Conservation (phyloP, 345 rosid genomes). For the Pelargonium nanum region DNA sequence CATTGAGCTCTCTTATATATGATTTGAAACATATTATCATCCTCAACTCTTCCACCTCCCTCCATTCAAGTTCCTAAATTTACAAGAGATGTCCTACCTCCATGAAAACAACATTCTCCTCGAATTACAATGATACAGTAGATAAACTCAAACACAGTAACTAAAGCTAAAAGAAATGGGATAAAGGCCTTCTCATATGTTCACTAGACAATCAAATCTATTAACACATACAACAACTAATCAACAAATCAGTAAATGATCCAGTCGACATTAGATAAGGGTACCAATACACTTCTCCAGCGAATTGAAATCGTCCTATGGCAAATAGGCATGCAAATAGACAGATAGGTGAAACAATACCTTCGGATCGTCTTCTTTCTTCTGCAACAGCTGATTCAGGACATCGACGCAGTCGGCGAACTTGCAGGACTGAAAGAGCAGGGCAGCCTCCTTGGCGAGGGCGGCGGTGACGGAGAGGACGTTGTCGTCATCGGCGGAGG, state of each 20-base stretch:
- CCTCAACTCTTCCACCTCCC: not conserved
- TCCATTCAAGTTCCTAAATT: not conserved
- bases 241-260: not conserved
- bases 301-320: not conserved
- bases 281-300: not conserved
- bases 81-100: not conserved
- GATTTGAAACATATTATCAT: not conserved
- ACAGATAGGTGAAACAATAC: slow-evolving; percentile 17
- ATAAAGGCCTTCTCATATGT: not conserved
- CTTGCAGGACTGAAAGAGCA: slow-evolving; percentile 60
- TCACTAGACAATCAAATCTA: too few species aligned
- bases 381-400: slow-evolving; percentile 51
- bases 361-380: slow-evolving; percentile 73
- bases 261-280: not conserved
- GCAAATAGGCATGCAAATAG: not conserved
- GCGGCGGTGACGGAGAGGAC: slow-evolving; percentile 33
- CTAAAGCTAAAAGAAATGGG: not conserved
- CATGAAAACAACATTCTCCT: not conserved
- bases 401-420: slow-evolving; percentile 61
- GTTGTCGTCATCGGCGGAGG: slow-evolving; percentile 28
- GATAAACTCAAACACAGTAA: too few species aligned
- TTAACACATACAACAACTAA: too few species aligned
- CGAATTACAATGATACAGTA: not conserved
- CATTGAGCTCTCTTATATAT: not conserved
- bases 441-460: slow-evolving; percentile 68